Base-by-base conservation (phyloP, 1,284 basidiomycete genomes). In the Ceratobasidium sp. region DNA sequence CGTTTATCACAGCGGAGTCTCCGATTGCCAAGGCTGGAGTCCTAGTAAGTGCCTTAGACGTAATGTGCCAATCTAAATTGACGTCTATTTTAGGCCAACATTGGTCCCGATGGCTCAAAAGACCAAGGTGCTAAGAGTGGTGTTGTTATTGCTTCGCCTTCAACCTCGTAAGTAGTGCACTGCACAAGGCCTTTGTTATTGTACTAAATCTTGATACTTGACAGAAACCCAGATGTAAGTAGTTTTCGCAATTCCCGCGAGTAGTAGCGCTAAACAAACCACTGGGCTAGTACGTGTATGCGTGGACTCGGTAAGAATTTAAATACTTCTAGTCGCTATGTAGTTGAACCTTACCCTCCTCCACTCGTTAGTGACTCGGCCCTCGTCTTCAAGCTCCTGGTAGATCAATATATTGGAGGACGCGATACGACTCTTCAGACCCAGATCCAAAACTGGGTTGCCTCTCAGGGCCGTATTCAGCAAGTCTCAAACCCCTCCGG, bases 401-500 rank as follows among this genome's bases (percentile, higher is more conserved):
- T 73, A 22, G 72, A 73, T 54, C 67, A 69, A 53, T 73, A 71
- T 29, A 65, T 50, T 35, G 54, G 56, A 27, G 71, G 72, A 3
- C 45, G 58, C 10, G 72, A 73, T 49, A 52, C 57, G 5, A 64
- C 60, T 32, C 54, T 72, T 25, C 49, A 65, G 29, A 54, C 60
- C 1, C 52, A 58, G 12, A 73, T 72, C 67, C 55, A 70, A 27
- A 54, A 62, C 34, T 73, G 71, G 71, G 53, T 73, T 25, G 38
- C 67, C 22, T 64, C 70, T 34, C 42, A 71, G 38, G 68, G 31
- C 13, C 43, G 45, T 22, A 45, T 75, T n/a, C 74, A 74, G 56
- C 62, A 71, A 8, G 64, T 73, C 0, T 22, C 81, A 13, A 89
- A 87, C 73, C 87, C 86, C 0, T 85, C 85, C 68, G 88, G 87